Evolutionary conservation across 1,284 basidiomycete genomes (phyloP).

Genomic region (Cutaneotrichosporon sp.): DNA sequence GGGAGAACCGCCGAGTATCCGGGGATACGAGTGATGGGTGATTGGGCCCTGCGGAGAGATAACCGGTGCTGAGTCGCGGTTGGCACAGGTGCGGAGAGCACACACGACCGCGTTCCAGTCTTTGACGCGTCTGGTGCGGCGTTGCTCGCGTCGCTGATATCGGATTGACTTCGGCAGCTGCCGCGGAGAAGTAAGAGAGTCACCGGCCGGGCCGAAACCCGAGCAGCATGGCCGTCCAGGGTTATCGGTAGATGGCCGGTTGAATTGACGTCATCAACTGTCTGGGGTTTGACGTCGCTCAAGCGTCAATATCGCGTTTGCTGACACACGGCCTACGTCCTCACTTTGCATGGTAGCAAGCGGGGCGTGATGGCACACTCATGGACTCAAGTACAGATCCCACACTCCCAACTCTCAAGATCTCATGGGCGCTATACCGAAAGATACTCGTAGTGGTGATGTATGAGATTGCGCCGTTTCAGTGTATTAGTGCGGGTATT

Average conservation of each 20-base stretch:
- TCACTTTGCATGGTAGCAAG: neutral
- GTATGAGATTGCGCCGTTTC: neutral
- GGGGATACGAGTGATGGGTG: neutral
- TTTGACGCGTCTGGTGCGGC: too few relatives aligned
- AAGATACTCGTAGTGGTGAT: neutral
- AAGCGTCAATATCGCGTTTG: neutral
- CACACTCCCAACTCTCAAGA: too few relatives aligned
- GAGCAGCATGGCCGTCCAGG: neutral
- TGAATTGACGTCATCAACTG: neutral
- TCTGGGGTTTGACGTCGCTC: neutral
- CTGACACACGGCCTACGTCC: neutral
- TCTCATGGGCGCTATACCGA: too few relatives aligned
- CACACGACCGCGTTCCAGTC: too few relatives aligned
- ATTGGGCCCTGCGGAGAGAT: too few relatives aligned
- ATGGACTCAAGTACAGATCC: neutral
- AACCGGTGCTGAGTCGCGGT: too few relatives aligned
- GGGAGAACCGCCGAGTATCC: slow-evolving; percentile 4
- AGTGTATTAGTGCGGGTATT: neutral
- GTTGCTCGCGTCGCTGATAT: too few relatives aligned
- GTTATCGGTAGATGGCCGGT: slow-evolving; percentile 1
- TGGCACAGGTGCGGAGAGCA: too few relatives aligned
- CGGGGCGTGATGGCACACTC: neutral
- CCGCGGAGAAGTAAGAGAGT: too few relatives aligned
- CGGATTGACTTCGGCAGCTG: too few relatives aligned
- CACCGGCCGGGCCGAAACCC: too few relatives aligned